A percentile compares a stretch with the other conserved stretches of the same genome.
Conservation (phyloP, 1,284 basidiomycete species). For the Trametes polyzona region DNA sequence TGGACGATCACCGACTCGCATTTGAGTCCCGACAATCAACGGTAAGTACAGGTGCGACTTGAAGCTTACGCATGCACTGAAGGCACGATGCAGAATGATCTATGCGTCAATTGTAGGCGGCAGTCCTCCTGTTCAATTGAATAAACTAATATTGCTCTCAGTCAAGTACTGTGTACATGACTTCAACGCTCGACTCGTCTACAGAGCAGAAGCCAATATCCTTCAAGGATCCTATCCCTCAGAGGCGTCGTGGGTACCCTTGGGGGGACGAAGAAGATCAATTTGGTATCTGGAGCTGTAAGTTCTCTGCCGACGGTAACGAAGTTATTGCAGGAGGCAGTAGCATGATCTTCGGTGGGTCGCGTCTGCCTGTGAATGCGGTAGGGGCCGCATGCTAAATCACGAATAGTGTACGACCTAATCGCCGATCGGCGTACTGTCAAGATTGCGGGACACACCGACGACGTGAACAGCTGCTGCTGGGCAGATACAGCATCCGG, state of each 20-base stretch:
- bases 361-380: constrained; percentile 18
- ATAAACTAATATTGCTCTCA: constrained; percentile 25
- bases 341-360: constrained; percentile 75
- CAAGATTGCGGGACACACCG: constrained; percentile 81
- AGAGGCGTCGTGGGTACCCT: constrained; percentile 38
- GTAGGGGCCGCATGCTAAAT: not conserved
- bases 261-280: constrained; percentile 47
- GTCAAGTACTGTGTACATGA: constrained; percentile 84
- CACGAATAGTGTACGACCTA: constrained; percentile 83
- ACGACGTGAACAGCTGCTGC: constrained; percentile 96
- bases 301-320: constrained; percentile 94
- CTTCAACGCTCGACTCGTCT: constrained; percentile 77
- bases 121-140: not conserved
- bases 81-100: constrained; percentile 67
- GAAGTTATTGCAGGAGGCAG: constrained; percentile 85
- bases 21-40: constrained; percentile 88
- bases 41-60: constrained; percentile 45
- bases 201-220: constrained; percentile 74
- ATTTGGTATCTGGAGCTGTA: constrained; percentile 89
- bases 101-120: constrained; percentile 82
- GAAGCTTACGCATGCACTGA: not conserved
- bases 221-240: constrained; percentile 56
- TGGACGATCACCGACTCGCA: constrained; percentile 98
- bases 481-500: constrained; percentile 93
- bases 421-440: constrained; percentile 79